Conservation (phyloP, 73 alveolate species). For the Blepharisma japonicum region DNA sequence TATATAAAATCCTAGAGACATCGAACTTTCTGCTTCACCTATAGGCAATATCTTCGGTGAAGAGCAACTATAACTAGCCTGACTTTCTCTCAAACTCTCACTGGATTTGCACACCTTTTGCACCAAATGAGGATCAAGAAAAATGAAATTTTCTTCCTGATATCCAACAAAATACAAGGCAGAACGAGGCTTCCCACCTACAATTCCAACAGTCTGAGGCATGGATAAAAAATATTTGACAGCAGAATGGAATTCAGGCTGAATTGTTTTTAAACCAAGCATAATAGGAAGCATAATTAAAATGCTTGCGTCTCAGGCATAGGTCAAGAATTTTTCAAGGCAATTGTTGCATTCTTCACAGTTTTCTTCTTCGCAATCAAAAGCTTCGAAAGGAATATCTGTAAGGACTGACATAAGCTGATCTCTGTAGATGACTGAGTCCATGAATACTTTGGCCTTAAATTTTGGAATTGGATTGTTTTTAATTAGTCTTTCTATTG, state of each 20-base stretch:
- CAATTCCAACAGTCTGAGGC: slow-evolving; percentile 71
- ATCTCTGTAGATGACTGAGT: background rate
- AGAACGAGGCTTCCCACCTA: slow-evolving; percentile 84
- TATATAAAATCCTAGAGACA: background rate
- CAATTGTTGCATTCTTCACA: no score
- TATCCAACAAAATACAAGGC: slow-evolving; percentile 87
- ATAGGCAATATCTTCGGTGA: slow-evolving; percentile 3
- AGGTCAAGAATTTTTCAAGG: no score
- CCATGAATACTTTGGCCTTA: slow-evolving; percentile 3
- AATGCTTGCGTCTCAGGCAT: background rate
- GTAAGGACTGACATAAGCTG: no score
- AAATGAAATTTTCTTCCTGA: slow-evolving; percentile 57
- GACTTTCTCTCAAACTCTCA: background rate
- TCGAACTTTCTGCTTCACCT: background rate
- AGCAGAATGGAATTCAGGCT: slow-evolving; percentile 41
- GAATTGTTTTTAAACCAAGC: slow-evolving; percentile 54
- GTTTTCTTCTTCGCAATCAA: no score
- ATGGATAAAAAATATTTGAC: slow-evolving; percentile 36
- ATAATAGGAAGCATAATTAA: slow-evolving; percentile 49
- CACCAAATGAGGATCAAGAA: slow-evolving; percentile 89
- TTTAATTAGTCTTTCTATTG: background rate
- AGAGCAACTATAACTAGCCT: background rate
- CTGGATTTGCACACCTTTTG: slow-evolving; percentile 44
- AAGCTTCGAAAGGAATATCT: no score
- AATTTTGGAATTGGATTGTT: background rate